These are phyloP conservation scores for Cokeromyces recurvatus DNA, from an alignment of 371 early-diverging fungal genomes.

Conservation along the genomic window DNA sequence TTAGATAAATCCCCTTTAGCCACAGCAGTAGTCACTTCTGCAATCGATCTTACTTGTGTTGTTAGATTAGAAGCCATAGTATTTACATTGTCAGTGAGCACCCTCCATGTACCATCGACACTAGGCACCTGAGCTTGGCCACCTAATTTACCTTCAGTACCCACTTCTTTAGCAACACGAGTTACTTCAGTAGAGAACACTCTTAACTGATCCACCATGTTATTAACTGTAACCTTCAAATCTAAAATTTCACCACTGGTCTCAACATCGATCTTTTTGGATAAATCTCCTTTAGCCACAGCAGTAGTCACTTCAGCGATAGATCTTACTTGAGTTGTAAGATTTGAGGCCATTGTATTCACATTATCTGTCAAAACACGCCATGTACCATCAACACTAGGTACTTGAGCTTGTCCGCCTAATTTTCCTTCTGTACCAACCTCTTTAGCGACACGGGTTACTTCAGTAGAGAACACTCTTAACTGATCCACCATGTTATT, in stretches of 20 bases:
- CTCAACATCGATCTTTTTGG: conserved; percentile 26
- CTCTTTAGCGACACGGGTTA: conserved; percentile 33
- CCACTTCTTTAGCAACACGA: conserved; percentile 47
- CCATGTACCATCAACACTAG: conserved; percentile 37
- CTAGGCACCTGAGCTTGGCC: conserved; percentile 44
- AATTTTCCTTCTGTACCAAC: conserved; percentile 32
- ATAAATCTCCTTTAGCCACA: conserved; percentile 28
- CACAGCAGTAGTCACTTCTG: conserved; percentile 51
- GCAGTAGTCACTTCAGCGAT: conserved; percentile 29
- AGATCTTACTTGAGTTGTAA: conserved; percentile 27
- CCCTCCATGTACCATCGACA: conserved; percentile 63
- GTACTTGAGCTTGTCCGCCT: conserved; percentile 35
- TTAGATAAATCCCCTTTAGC: conserved; percentile 48
- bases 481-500: conserved; percentile 58
- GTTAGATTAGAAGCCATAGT: conserved; percentile 57
- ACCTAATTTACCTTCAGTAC: conserved; percentile 54
- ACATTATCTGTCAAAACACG: conserved; percentile 15
- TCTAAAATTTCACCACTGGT: conserved; percentile 18
- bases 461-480: conserved; percentile 33
- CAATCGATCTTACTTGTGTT: conserved; percentile 54
- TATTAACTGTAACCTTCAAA: conserved; percentile 19
- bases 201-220: conserved; percentile 32
- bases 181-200: conserved; percentile 34
- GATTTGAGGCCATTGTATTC: conserved; percentile 19
- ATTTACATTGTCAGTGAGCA: conserved; percentile 62